Percentiles rank a stretch among this genome's conserved stretches.
Conservation (phyloP, 2,329 filamentous ascomycete genomes). For the Fusarium xylarioides region DNA sequence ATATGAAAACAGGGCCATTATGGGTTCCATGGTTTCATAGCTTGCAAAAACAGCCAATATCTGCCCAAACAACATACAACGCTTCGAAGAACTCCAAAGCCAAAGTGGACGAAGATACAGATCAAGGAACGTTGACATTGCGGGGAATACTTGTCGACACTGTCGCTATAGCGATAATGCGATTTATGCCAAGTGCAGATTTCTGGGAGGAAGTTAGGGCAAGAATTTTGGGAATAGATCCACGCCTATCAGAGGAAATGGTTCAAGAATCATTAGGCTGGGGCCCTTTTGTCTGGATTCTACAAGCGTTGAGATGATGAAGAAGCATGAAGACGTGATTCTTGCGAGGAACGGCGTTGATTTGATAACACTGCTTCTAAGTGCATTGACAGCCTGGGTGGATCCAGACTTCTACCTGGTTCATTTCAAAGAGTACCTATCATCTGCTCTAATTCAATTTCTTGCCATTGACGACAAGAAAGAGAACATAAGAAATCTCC, state of each 20-base stretch:
- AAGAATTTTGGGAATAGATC: rapidly evolving
- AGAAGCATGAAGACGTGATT: not conserved
- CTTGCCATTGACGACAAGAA: rapidly evolving
- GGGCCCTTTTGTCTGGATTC: rapidly evolving
- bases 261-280: rapidly evolving
- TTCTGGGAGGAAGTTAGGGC: not conserved
- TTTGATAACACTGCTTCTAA: not conserved
- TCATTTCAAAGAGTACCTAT: not conserved
- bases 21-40: not conserved
- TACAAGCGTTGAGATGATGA: not conserved
- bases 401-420: rapidly evolving
- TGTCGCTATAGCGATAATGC: too few relatives aligned
- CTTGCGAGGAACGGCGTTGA: not conserved
- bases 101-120: not conserved
- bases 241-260: not conserved
- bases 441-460: not conserved
- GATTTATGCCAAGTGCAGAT: not conserved
- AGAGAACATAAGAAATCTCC: not conserved
- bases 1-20: not conserved
- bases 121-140: not conserved
- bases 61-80: rapidly evolving
- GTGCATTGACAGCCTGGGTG: rapidly evolving
- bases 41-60: not conserved
- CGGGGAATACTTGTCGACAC: not conserved
- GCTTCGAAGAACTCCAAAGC: not conserved